Evolutionary conservation across 2,329 filamentous ascomycete species (phyloP).

Genomic region (Exophiala dermatitidis): DNA sequence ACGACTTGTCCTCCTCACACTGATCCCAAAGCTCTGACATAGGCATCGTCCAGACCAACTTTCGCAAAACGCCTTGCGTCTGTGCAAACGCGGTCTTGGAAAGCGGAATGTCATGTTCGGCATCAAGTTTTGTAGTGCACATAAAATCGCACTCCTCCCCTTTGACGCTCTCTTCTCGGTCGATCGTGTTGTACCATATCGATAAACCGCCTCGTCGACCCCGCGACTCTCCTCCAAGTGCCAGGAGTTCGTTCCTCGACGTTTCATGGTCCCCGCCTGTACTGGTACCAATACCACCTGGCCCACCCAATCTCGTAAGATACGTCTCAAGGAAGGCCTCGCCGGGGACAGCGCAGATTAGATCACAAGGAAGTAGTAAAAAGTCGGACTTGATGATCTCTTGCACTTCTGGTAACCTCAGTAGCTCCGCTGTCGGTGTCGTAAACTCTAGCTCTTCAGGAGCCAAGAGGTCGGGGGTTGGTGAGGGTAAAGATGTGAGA

Average conservation of each 20-base stretch:
- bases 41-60: constrained; percentile 76
- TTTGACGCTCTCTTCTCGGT: constrained; percentile 64
- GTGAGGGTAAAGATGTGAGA: constrained; percentile 43
- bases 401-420: constrained; percentile 75
- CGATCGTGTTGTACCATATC: constrained; percentile 86
- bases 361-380: constrained; percentile 81
- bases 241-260: constrained; percentile 40
- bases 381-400: constrained; percentile 77
- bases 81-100: constrained; percentile 55
- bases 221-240: constrained; percentile 48
- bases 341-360: constrained; percentile 82
- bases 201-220: constrained; percentile 71
- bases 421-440: constrained; percentile 80
- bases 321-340: constrained; percentile 79
- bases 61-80: constrained; percentile 41
- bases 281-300: constrained; percentile 43
- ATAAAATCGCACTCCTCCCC: constrained; percentile 91
- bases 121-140: constrained; percentile 62
- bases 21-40: constrained; percentile 84
- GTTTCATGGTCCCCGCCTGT: constrained; percentile 38
- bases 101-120: constrained; percentile 44
- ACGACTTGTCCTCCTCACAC: constrained; percentile 56
- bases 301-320: constrained; percentile 74
- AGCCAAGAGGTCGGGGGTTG: constrained; percentile 62
- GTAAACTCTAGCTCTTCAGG: constrained; percentile 70